These are phyloP conservation scores for Eutypella sp. DNA, from an alignment of 2,329 filamentous ascomycete genomes.

Conservation along the genomic window DNA sequence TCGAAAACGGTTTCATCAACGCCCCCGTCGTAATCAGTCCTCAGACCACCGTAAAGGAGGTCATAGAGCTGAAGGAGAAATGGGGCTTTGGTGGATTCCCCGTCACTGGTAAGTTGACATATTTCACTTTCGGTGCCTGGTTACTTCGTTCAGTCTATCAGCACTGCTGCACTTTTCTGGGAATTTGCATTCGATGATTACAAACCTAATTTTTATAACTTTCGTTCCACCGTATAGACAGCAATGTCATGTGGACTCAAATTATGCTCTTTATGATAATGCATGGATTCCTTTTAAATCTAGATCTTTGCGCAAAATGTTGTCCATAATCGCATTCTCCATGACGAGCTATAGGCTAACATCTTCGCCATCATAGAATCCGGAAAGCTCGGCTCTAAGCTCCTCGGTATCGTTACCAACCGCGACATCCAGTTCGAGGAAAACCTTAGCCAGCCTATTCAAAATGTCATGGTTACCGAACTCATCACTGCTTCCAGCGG, in stretches of 20 bases:
- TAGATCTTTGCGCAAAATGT: too few relatives aligned
- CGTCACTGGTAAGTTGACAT: constrained; percentile 90
- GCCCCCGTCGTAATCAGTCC: constrained; percentile 91
- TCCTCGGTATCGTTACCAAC: constrained; percentile 95
- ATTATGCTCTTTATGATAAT: constrained; percentile 46
- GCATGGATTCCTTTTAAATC: too few relatives aligned
- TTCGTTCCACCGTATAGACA: constrained; percentile 99
- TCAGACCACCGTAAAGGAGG: constrained; percentile 83
- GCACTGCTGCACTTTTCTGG: constrained; percentile 7
- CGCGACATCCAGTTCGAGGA: constrained; percentile 97
- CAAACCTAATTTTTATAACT: constrained; percentile 82
- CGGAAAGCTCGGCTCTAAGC: constrained; percentile 89
- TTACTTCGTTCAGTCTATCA: constrained; percentile 5
- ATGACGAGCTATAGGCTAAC: constrained; percentile 31
- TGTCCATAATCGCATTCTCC: constrained; percentile 7
- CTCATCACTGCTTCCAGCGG: constrained; percentile 82
- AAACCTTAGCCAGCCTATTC: constrained; percentile 65
- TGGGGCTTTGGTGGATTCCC: constrained; percentile 99
- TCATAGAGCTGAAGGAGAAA: constrained; percentile 88
- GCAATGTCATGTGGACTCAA: constrained; percentile 81
- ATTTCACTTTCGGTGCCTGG: too few relatives aligned
- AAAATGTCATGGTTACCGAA: constrained; percentile 91
- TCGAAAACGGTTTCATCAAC: constrained; percentile 97
- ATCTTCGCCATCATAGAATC: constrained; percentile 58
- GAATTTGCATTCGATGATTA: constrained; percentile 63